Evolutionary conservation across 768 basidiomycete genomes (phyloP).

Genomic region (Termitomyces heimii): DNA sequence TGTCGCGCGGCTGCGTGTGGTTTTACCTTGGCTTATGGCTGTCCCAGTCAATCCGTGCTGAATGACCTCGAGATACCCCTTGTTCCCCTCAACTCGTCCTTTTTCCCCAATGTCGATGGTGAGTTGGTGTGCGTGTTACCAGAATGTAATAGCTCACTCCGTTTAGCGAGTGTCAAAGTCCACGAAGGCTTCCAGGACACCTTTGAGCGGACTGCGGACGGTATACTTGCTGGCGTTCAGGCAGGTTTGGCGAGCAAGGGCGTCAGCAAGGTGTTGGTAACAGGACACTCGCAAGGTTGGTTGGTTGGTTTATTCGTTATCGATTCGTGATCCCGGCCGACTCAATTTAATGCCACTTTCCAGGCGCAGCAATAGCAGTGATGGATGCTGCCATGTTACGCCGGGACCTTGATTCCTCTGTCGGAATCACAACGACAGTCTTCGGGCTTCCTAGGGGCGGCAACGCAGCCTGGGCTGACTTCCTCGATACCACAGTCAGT

Average conservation of each 20-base stretch:
- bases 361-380: conserved; percentile 38
- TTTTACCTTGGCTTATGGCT: not conserved
- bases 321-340: not conserved
- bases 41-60: conserved; percentile 24
- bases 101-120: conserved; percentile 24
- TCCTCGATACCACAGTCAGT: conserved; percentile 29
- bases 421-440: conserved; percentile 26
- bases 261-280: conserved; percentile 27
- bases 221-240: conserved; percentile 24
- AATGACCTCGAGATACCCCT: conserved; percentile 28
- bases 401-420: conserved; percentile 25
- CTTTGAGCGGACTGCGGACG: conserved; percentile 31
- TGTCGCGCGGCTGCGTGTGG: not conserved
- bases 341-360: too few relatives aligned
- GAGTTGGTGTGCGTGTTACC: not conserved
- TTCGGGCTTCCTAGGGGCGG: conserved; percentile 42
- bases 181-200: conserved; percentile 35
- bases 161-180: conserved; percentile 24
- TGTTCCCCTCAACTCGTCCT: conserved; percentile 22
- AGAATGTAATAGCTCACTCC: not conserved
- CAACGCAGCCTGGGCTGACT: conserved; percentile 37
- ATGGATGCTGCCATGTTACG: conserved; percentile 37
- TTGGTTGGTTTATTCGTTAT: too few relatives aligned
- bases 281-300: conserved; percentile 38
- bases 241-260: conserved; percentile 21